Evolutionary conservation across 345 rosid species (phyloP).

Genomic region (Noccaea caerulescens): DNA sequence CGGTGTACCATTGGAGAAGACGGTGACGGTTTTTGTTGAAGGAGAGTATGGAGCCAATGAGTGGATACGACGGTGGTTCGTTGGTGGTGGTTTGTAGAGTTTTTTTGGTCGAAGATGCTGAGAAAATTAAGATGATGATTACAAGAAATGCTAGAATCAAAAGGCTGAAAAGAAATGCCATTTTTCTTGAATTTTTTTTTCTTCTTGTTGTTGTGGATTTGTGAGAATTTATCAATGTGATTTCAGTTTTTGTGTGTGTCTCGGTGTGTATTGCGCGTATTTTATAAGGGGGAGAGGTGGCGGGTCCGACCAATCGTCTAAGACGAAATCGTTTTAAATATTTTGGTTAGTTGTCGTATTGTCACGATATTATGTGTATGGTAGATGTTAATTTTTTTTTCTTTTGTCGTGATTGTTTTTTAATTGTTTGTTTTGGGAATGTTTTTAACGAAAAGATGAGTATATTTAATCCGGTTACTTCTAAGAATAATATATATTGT

Average conservation of each 20-base stretch:
- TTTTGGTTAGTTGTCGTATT: not conserved
- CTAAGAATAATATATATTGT: not conserved
- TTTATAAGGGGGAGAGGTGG: constrained; percentile 5
- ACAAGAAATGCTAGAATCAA: not conserved
- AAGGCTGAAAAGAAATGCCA: constrained; percentile 8
- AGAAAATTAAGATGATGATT: not conserved
- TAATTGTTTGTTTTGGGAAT: not conserved
- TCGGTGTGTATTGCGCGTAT: constrained; percentile 29
- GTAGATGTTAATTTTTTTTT: not conserved
- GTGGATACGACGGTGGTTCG: constrained; percentile 37
- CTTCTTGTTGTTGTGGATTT: not conserved
- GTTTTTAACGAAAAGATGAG: not conserved
- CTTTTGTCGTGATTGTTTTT: not conserved
- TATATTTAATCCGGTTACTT: not conserved
- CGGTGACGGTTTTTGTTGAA: constrained; percentile 43
- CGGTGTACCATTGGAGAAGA: constrained; percentile 38
- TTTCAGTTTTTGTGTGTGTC: constrained; percentile 3
- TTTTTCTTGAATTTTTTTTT: not conserved
- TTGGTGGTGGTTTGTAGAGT: constrained; percentile 7
- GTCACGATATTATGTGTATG: not conserved
- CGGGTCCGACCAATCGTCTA: constrained; percentile 22
- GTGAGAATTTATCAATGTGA: not conserved
- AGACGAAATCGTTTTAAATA: constrained; percentile 2
- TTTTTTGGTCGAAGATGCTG: constrained; percentile 1
- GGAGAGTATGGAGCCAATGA: constrained; percentile 33